Evolutionary conservation across 1,139 yeast genomes (phyloP).

Genomic region (Sugiyamaella grinbergsii): DNA sequence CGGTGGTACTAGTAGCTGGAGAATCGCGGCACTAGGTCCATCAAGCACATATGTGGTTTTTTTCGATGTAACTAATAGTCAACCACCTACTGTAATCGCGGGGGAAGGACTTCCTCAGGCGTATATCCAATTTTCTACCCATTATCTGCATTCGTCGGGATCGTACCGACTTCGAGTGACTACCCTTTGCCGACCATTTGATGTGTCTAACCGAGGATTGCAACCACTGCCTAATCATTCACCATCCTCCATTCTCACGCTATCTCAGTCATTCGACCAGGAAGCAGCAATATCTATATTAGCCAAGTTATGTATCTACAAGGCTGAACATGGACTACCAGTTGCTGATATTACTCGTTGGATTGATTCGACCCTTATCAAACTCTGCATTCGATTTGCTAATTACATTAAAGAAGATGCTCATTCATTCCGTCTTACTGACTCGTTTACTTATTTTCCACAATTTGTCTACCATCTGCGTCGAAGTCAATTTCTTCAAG

Average conservation of each 20-base stretch:
- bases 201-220: conserved; percentile 10
- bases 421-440: conserved; percentile 67
- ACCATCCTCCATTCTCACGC: conserved; percentile 30
- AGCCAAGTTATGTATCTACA: conserved; percentile 56
- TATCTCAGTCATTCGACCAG: conserved; percentile 56
- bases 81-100: conserved; percentile 47
- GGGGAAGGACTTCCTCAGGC: conserved; percentile 42
- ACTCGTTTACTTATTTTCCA: conserved; percentile 70
- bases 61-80: conserved; percentile 63
- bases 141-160: conserved; percentile 60
- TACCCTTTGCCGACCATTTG: conserved; percentile 27
- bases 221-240: conserved; percentile 52
- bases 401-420: conserved; percentile 70
- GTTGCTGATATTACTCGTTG: conserved; percentile 70
- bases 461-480: conserved; percentile 74
- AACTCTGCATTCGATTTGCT: conserved; percentile 75
- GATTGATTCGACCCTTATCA: conserved; percentile 73
- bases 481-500: conserved; percentile 67
- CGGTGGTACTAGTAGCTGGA: conserved; percentile 90
- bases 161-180: conserved; percentile 65
- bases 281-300: conserved; percentile 68
- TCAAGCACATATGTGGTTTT: conserved; percentile 83
- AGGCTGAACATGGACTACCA: conserved; percentile 52
- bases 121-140: conserved; percentile 65
- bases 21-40: conserved; percentile 80